Evolutionary conservation across 768 basidiomycete genomes (phyloP).

Genomic region (Tephrocybe sp.): DNA sequence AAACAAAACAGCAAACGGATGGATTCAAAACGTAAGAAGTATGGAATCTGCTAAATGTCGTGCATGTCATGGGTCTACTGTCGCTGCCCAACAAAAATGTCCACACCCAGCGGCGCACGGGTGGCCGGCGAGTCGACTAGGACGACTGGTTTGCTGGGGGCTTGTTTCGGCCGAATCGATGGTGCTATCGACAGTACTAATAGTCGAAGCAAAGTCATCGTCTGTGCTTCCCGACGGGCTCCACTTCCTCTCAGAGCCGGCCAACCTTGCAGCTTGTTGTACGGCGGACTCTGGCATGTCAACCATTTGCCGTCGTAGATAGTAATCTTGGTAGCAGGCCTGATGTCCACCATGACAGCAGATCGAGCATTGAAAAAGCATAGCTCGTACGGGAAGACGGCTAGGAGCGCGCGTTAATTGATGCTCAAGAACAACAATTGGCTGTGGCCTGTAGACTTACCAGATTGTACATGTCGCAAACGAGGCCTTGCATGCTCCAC

Average conservation of each 20-base stretch:
- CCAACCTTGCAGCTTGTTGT: constrained; percentile 9
- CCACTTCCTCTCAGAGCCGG: constrained; percentile 13
- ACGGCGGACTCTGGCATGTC: constrained; percentile 35
- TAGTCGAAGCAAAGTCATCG: constrained; percentile 24
- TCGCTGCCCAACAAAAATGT: constrained; percentile 73
- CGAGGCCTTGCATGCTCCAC: constrained; percentile 50
- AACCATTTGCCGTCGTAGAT: constrained; percentile 57
- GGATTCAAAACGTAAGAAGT: neutral
- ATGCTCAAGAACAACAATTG: neutral
- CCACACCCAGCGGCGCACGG: constrained; percentile 82
- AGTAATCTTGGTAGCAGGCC: constrained; percentile 71
- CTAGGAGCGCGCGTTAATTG: constrained; percentile 32
- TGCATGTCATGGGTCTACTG: constrained; percentile 18
- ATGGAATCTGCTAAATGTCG: neutral
- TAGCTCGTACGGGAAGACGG: constrained; percentile 70
- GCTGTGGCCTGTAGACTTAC: constrained; percentile 47
- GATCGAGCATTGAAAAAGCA: constrained; percentile 73
- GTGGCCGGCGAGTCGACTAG: constrained; percentile 47
- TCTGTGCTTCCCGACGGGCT: constrained; percentile 21
- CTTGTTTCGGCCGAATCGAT: constrained; percentile 20
- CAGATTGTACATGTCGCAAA: constrained; percentile 68
- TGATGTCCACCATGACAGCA: constrained; percentile 85
- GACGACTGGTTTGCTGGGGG: constrained; percentile 12
- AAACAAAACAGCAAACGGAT: neutral
- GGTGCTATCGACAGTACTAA: constrained; percentile 18